Base-by-base conservation (phyloP, 2,329 filamentous ascomycete genomes). In the Colletotrichum paranaense region DNA sequence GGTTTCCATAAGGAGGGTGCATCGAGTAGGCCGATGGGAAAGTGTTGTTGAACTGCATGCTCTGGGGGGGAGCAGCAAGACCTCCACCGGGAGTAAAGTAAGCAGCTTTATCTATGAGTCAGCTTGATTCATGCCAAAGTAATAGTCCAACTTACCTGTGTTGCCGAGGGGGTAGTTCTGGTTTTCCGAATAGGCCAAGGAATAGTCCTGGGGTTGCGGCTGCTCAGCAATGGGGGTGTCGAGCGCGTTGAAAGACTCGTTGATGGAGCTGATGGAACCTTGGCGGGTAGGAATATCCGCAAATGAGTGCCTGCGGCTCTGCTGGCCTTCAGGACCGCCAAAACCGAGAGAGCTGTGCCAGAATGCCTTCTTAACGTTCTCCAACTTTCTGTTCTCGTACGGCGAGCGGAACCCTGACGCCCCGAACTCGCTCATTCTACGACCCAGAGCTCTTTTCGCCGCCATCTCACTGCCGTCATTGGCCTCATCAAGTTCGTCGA, bases 221-320 rank as follows among this genome's bases (percentile, higher is more conserved):
- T 79, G 79, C 14, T 90, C 88, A 22, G 84, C 82, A 19, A 82
- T 79, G 2, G 82, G 81, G 11, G 82, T 79, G 22, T 91, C 89
- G 26, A 90, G 83, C 11, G 85, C 78, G 4, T 85, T 80, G 52
- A 84, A 81, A 60, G 85, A 81, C 76, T 92, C 90, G 62, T 86
- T 86, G 65, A 90, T 83, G 32, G 90, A 92, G 77, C 89, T 88
- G 75, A 92, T 89, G 3, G 91, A 92, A 2, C 87, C 88, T 76
- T 92, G 91, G 16, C 91, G 87, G 30, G 90, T 91, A 32, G 89
- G 90, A 78, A 92, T 87, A 77, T 92, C 92, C 64, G 91, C 94
- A 79, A 97, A 94, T 1, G 94, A 96, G 81, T 96, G 94, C 32
- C 94, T 91, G 72, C 94, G 89, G 77, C 93, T 95, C 78, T 95